Evolutionary conservation across 805 yeast genomes (phyloP), one percentile per base, ranked within the genome.

Genomic region (Hanseniaspora singularis): DNA sequence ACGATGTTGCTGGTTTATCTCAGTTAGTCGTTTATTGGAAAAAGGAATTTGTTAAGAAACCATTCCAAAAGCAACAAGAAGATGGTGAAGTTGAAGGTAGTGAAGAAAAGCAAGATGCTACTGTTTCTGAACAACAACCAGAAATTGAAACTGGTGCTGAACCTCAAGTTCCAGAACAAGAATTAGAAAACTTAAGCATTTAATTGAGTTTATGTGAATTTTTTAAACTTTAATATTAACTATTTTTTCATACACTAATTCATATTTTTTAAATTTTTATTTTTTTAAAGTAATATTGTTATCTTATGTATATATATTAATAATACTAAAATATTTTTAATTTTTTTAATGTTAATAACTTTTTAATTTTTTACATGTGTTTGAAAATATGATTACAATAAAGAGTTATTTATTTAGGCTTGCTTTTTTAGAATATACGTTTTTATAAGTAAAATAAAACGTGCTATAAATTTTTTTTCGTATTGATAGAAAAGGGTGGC

Each of bases 21-120:
- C 79, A 81, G 19, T 64, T 85, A 59, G 80, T 79, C 59, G 77
- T 86, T 54, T 88, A 94, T 28, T 87, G 95, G 95, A 95, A 95
- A 45, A 82, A 78, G 61, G 81, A 70, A 51, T 66, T 66, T 51
- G 59, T 60, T 19, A 60, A 64, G 22, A 62, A 61, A 46, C 55
- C 60, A 46, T 64, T 61, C 50, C 56, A 55, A 49, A 50, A 52
- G 32, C 57, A 51, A 33, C 41, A 28, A 23, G 26, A 19, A 19
- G 54, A 50, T 22, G 51, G 47, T 27, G 22, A 33, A 19, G 45
- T 30, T 42, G 33, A 33, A 27, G 48, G 49, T 14, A 5, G 51
- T 18, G 45, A 40, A 36, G 57, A 46, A 45, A 54, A 51, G 45
- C 55, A 43, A 20, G 33, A 32, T n/a, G 37, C 15, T 30, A 5